phyloP scores from a whole-genome alignment of 2,329 filamentous ascomycete species.

The Fusarium sambucinum region DNA sequence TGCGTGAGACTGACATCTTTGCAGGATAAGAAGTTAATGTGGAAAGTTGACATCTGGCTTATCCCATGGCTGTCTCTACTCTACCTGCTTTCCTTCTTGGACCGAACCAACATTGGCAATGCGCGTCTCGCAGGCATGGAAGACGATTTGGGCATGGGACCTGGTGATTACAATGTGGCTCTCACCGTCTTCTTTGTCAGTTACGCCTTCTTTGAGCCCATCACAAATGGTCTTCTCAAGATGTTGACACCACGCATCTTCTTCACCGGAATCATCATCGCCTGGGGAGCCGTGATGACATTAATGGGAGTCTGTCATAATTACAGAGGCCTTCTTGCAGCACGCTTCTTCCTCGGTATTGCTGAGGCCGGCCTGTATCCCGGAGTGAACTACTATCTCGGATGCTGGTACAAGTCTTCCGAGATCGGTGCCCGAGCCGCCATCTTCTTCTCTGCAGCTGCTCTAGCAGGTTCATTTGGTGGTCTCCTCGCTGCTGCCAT shows the following conservation, averaged over 20 bases:
- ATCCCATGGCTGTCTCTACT: constrained; percentile 70
- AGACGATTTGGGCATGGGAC: constrained; percentile 24
- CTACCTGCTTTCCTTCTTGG: constrained; percentile 65
- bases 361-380: constrained; percentile 75
- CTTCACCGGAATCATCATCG: constrained; percentile 74
- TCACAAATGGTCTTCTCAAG: constrained; percentile 76
- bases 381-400: constrained; percentile 76
- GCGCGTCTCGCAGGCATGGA: constrained; percentile 53
- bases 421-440: constrained; percentile 79
- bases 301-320: constrained; percentile 62
- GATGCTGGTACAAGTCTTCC: constrained; percentile 81
- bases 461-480: constrained; percentile 79
- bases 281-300: constrained; percentile 61
- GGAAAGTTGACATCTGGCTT: constrained; percentile 68
- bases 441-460: constrained; percentile 84
- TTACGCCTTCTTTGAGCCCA: constrained; percentile 72
- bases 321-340: constrained; percentile 58
- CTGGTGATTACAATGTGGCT: constrained; percentile 67
- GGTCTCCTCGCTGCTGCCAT: constrained; percentile 78
- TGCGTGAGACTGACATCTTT: background rate
- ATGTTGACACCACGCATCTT: constrained; percentile 71
- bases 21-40: constrained; percentile 63
- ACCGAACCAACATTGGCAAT: constrained; percentile 62
- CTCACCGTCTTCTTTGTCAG: constrained; percentile 77
- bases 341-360: constrained; percentile 72